Evolutionary conservation across 768 basidiomycete species (phyloP).

Genomic region (Gloeophyllum trabeum): DNA sequence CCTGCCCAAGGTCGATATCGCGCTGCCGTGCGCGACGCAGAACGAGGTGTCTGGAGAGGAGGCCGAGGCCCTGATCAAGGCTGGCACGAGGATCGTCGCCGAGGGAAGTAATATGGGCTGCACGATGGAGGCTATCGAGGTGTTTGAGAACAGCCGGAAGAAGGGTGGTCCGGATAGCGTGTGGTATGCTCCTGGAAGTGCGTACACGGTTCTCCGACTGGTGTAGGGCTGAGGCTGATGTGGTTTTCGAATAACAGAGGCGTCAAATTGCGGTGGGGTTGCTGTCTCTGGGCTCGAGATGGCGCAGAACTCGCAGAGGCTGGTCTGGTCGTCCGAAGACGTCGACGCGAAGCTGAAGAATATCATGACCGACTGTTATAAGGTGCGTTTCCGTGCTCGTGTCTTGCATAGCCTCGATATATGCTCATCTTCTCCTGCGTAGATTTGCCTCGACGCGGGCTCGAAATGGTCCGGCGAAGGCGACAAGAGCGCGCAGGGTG

Average conservation of each 20-base stretch:
- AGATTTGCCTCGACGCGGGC: conserved; percentile 47
- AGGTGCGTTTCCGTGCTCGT: conserved; percentile 15
- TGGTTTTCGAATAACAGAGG: conserved; percentile 19
- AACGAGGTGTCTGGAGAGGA: conserved; percentile 63
- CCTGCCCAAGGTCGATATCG: conserved; percentile 49
- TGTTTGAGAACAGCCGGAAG: conserved; percentile 55
- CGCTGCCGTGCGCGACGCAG: conserved; percentile 62
- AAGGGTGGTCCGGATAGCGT: conserved; percentile 28
- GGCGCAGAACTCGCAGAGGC: conserved; percentile 65
- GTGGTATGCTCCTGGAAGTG: conserved; percentile 72
- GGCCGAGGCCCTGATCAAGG: conserved; percentile 56
- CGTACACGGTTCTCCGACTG: conserved; percentile 9
- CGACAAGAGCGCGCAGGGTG: conserved; percentile 16
- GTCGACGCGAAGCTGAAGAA: conserved; percentile 59
- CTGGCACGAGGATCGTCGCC: conserved; percentile 60
- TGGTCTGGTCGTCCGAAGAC: conserved; percentile 48
- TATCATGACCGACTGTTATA: conserved; percentile 61
- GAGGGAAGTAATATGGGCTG: conserved; percentile 76
- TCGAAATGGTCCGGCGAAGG: conserved; percentile 44
- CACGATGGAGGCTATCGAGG: conserved; percentile 59
- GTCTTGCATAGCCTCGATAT: conserved; percentile 2
- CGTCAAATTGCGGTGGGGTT: conserved; percentile 63
- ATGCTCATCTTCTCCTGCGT: conserved; percentile 1
- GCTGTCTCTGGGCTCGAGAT: conserved; percentile 73
- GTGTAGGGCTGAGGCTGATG: conserved; percentile 1